Evolutionary conservation across 2,329 filamentous ascomycete genomes (phyloP), one percentile per base, ranked within the genome.

Genomic region (Cercospora zeae-maydis): DNA sequence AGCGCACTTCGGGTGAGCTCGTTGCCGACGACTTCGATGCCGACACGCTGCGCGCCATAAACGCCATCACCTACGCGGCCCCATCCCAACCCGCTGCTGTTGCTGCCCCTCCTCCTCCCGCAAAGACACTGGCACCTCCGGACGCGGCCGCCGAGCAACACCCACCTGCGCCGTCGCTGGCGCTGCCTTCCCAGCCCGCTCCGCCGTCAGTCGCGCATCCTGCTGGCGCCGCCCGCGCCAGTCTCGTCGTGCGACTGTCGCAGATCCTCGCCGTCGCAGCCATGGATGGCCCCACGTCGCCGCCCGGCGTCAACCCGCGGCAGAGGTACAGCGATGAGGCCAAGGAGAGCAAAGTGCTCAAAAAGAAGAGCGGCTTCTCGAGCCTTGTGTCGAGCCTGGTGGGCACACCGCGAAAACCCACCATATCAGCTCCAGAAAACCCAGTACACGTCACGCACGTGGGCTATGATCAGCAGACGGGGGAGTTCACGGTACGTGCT

Each of bases 361-460:
- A 91, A 72, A 96, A 96, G 80, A 96, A 96, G 81, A 90, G 90
- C 57, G 92, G 91, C 63, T 92, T 96, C 74, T 92, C 91, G 14
- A 91, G 88, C 69, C 92, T 96, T 73, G 88, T 96, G 81, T 93
- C 88, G 76, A 93, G 88, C 75, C 81, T 88, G 74, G 87, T 96
- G 63, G 90, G 91, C 68, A 93, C 92, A 36, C 92, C 91, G 58
- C 91, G 93, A 77, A 91, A 92, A 68, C 92, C 95, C 52, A 87
- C 93, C 77, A 99, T 99, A 72, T 98, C 95, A n/a, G 91, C 92
- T 37, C 95, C 95, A 59, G 93, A 96, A 78, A 98, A 99, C 73
- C 95, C 95, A 54, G 92, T 98, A 64, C 95, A 98, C 78, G 91
- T 99, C 72, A 98, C 93, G 62, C 95, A 99, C 78, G 95, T 99